Conservation (phyloP, 78 protist species). For the Monosiga brevicollis region DNA sequence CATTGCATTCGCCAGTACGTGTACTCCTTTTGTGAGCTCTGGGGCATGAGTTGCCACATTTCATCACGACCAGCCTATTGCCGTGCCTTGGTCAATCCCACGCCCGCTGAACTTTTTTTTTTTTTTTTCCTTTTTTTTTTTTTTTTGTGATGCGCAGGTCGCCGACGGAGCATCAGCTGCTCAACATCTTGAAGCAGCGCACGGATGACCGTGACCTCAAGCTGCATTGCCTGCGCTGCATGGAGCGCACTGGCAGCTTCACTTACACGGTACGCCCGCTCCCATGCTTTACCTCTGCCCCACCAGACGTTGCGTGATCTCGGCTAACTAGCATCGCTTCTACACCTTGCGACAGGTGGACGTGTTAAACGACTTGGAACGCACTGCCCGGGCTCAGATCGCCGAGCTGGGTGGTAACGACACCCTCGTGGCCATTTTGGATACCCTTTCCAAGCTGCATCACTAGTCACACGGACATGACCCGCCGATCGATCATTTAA, state of each 20-base stretch:
- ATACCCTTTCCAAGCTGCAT: too few relatives aligned
- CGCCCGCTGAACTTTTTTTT: too few relatives aligned
- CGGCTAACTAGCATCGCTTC: neutral
- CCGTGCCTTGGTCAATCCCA: too few relatives aligned
- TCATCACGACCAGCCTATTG: too few relatives aligned
- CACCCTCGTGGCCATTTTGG: neutral
- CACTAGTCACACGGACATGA: too few relatives aligned
- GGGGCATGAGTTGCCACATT: too few relatives aligned
- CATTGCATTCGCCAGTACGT: conserved; percentile 33
- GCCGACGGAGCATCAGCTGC: neutral
- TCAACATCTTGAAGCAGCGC: conserved; percentile 47
- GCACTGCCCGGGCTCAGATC: neutral
- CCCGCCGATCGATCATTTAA: too few relatives aligned
- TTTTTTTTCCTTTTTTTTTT: too few relatives aligned
- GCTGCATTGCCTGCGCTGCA: conserved; percentile 37
- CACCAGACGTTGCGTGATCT: neutral
- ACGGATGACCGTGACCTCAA: conserved; percentile 48
- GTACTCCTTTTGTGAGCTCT: too few relatives aligned
- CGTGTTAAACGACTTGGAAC: neutral
- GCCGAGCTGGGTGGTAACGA: conserved; percentile 1
- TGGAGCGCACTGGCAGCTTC: conserved; percentile 42
- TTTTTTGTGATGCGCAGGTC: neutral
- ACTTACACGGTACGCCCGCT: conserved; percentile 19
- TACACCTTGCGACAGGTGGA: neutral
- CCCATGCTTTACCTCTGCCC: neutral